Evolutionary conservation across 768 basidiomycete species (phyloP).

Genomic region (Rhizopogon rudus): DNA sequence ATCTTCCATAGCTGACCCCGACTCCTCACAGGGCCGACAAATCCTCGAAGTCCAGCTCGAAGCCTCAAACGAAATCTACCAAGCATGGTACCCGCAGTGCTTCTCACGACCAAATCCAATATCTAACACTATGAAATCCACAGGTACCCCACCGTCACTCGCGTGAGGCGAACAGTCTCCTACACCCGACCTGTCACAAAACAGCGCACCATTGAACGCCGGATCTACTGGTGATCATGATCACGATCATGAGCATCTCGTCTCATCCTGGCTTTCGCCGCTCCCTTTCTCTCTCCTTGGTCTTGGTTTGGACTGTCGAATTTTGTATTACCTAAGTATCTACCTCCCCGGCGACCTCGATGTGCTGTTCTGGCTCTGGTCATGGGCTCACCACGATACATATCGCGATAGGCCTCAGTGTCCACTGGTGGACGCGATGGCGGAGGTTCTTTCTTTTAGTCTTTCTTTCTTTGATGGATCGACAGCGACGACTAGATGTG

Average conservation of each 20-base stretch:
- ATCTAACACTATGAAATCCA: constrained; percentile 3
- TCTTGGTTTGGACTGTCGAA: constrained; percentile 14
- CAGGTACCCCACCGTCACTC: constrained; percentile 77
- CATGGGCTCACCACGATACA: constrained; percentile 30
- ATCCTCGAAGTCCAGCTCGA: constrained; percentile 82
- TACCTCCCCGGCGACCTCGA: constrained; percentile 31
- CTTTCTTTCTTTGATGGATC: background rate
- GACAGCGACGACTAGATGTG: constrained; percentile 10
- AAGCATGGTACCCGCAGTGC: constrained; percentile 47
- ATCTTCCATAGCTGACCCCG: background rate
- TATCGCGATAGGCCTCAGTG: constrained; percentile 6
- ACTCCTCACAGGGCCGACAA: constrained; percentile 60
- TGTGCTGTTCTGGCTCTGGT: constrained; percentile 41
- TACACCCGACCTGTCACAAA: constrained; percentile 46
- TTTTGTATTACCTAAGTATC: constrained; percentile 29
- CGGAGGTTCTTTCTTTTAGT: constrained; percentile 1
- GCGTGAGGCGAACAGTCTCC: constrained; percentile 68
- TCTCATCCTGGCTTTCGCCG: too few species aligned
- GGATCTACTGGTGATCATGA: constrained; percentile 62
- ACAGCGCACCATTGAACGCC: constrained; percentile 64
- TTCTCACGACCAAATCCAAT: background rate
- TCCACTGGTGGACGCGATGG: constrained; percentile 12
- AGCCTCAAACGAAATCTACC: constrained; percentile 51
- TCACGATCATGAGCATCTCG: constrained; percentile 25
- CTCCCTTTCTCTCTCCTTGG: constrained; percentile 2